Base-by-base conservation (phyloP, 345 rosid genomes). In the Kernera saxatilis region DNA sequence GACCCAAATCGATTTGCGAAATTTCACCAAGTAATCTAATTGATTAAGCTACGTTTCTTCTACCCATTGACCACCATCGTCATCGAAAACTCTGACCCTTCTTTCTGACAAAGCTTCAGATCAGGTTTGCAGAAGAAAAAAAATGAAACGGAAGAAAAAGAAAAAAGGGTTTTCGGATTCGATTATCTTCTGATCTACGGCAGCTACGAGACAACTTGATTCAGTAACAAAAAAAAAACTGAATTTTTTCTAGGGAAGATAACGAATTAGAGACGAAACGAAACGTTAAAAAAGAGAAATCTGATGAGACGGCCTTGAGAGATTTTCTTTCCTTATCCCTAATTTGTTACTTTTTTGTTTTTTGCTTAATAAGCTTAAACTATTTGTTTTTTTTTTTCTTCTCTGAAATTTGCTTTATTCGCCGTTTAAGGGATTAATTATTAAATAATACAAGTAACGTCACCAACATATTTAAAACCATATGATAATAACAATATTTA, bases 261-360 rank as follows among this genome's bases (percentile, higher is more conserved):
- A 29, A 56, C 32, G 66, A 26, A 56, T 64, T 46, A 37, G 52
- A 56, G 67, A 67, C 53, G 37, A 74, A 74, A 67, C 58, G 18
- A 27, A 54, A 29, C 44, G 72, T 73, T 64, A 18, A 17, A 43
- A 53, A 45, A 48, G 58, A 22, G 51, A 60, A 73, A 65, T 56
- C 59, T 46, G 45, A 65, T 37, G 51, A 65, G 66, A 64, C 58
- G 64, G 69, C 36, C 27, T 62, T 41, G 1, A 21, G 44, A 37
- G 48, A 44, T 36, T 56, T 66, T 57, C 25, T 66, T 73, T 64
- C 72, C 72, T 73, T 73, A 56, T 73, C 72, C 71, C 60, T 73
- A 55, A 56, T 65, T 57, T 64, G 35, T 32, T 25, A 8, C 26
- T 19, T 40, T 57, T 32, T 12, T 35, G 8, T 5, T n/a, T 29